phyloP scores from a whole-genome alignment of 495 filamentous ascomycete genomes.

The Aspergillus nanangensis region DNA sequence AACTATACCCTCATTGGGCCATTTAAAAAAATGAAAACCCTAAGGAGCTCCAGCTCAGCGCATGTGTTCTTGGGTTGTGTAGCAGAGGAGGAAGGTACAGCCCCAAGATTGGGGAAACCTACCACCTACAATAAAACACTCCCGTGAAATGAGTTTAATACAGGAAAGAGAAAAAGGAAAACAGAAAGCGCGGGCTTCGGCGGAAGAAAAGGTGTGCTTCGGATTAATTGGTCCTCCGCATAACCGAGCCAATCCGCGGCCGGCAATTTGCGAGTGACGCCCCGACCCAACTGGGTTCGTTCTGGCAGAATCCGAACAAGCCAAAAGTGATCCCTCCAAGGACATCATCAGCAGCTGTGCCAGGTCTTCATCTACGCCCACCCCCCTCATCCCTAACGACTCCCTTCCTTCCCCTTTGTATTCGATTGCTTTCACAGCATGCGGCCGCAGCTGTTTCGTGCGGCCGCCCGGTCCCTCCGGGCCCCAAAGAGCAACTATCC shows the following conservation, averaged over 20 bases:
- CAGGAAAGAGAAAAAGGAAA: slow-evolving; percentile 39
- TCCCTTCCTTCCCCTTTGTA: slow-evolving; percentile 29
- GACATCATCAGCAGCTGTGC: slow-evolving; percentile 7
- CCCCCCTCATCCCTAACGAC: slow-evolving; percentile 5
- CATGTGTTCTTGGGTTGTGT: slow-evolving; percentile 57
- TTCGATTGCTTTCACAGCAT: slow-evolving; percentile 54
- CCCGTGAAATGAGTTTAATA: slow-evolving; percentile 54
- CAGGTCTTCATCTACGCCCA: slow-evolving; percentile 7
- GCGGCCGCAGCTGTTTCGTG: slow-evolving; percentile 83
- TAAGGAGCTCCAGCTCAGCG: slow-evolving; percentile 67
- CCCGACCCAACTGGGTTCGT: slow-evolving; percentile 19
- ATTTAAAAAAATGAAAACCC: slow-evolving; percentile 20
- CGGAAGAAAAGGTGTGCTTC: slow-evolving; percentile 12
- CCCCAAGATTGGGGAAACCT: slow-evolving; percentile 18
- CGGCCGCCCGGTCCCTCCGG: slow-evolving; percentile 74
- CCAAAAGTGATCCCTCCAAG: slow-evolving; percentile 30
- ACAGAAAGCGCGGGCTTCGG: slow-evolving; percentile 32
- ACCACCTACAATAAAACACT: slow-evolving; percentile 90
- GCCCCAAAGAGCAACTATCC: slow-evolving; percentile 56
- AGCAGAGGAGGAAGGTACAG: slow-evolving; percentile 57
- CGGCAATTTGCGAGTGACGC: slow-evolving; percentile 32
- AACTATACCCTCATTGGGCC: slow-evolving; percentile 19
- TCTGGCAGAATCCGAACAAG: slow-evolving; percentile 23
- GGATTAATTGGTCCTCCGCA: slow-evolving; percentile 28
- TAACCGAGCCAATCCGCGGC: slow-evolving; percentile 33